Conservation (phyloP, 2,329 filamentous ascomycete species). For the Ceratocystis cacaofunesta region DNA sequence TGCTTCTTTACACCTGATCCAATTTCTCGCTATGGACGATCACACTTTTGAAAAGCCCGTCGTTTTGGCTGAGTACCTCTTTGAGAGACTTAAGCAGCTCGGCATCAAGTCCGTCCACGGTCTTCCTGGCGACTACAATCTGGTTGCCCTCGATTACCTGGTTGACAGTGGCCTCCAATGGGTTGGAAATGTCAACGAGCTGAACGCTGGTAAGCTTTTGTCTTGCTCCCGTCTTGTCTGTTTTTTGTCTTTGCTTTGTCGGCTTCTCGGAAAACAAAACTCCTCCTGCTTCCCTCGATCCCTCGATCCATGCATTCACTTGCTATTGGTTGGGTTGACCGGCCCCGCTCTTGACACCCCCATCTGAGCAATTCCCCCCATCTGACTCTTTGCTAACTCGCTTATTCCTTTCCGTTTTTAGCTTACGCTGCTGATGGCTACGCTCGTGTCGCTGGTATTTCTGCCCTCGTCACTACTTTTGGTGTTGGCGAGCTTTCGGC, state of each 20-base stretch:
- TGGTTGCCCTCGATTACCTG: conserved; percentile 53
- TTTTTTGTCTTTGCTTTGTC: neutral
- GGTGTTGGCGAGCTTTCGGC: conserved; percentile 62
- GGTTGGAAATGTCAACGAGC: conserved; percentile 57
- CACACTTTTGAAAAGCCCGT: conserved; percentile 32
- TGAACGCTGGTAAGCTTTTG: conserved; percentile 48
- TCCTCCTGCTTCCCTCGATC: neutral
- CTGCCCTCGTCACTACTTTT: conserved; percentile 59
- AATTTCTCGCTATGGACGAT: conserved; percentile 4
- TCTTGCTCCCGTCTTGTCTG: conserved; percentile 9
- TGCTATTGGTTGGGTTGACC: neutral
- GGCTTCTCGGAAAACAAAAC: neutral
- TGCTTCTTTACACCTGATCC: neutral
- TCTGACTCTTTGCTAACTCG: conserved; percentile 14
- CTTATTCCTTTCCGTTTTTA: conserved; percentile 21
- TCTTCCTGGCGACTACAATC: conserved; percentile 60
- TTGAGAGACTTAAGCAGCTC: conserved; percentile 46
- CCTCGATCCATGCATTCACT: conserved; percentile 5
- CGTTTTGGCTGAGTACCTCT: conserved; percentile 54
- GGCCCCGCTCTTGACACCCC: neutral
- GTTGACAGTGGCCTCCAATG: conserved; percentile 43
- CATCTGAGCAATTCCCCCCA: neutral
- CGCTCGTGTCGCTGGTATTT: conserved; percentile 55
- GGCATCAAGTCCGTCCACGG: conserved; percentile 52
- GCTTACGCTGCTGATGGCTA: conserved; percentile 73